Percentiles rank a stretch among this genome's conserved stretches.
phyloP scores from a whole-genome alignment of 768 basidiomycete species.

The Kwoniella newhampshirensis region DNA sequence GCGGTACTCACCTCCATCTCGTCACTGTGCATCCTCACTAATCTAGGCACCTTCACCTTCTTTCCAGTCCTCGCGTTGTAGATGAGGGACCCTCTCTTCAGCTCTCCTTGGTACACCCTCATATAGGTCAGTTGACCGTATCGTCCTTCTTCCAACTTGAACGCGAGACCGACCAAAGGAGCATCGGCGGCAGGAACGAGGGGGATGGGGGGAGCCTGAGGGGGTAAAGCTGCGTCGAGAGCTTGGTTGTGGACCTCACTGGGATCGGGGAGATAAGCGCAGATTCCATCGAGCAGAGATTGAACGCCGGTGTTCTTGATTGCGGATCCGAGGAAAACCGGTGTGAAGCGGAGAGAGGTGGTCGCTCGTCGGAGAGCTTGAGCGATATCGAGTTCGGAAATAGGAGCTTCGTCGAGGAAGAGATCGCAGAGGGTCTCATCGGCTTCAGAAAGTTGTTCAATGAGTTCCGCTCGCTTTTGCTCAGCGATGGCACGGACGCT shows the following conservation, averaged over 20 bases:
- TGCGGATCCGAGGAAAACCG: conserved; percentile 94
- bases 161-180: conserved; percentile 88
- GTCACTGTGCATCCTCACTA: conserved; percentile 97
- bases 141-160: conserved; percentile 96
- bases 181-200: conserved; percentile 80
- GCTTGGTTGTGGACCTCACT: conserved; percentile 75
- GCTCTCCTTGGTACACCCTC: conserved; percentile 91
- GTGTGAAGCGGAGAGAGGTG: conserved; percentile 82
- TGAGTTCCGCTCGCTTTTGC: conserved; percentile 82
- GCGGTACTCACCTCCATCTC: conserved; percentile 83
- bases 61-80: conserved; percentile 93
- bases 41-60: conserved; percentile 90
- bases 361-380: conserved; percentile 87
- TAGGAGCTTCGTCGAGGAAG: conserved; percentile 77
- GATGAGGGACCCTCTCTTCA: conserved; percentile 81
- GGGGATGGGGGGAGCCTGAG: conserved; percentile 67
- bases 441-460: conserved; percentile 93
- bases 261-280: conserved; percentile 89
- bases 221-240: conserved; percentile 64
- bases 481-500: conserved; percentile 70
- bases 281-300: conserved; percentile 88
- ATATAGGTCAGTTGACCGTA: conserved; percentile 98
- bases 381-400: conserved; percentile 70
- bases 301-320: conserved; percentile 97
- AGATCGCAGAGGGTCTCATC: conserved; percentile 94